These are phyloP conservation scores for Termitomyces sp. DNA, from an alignment of 768 basidiomycete genomes.

Conservation along the genomic window DNA sequence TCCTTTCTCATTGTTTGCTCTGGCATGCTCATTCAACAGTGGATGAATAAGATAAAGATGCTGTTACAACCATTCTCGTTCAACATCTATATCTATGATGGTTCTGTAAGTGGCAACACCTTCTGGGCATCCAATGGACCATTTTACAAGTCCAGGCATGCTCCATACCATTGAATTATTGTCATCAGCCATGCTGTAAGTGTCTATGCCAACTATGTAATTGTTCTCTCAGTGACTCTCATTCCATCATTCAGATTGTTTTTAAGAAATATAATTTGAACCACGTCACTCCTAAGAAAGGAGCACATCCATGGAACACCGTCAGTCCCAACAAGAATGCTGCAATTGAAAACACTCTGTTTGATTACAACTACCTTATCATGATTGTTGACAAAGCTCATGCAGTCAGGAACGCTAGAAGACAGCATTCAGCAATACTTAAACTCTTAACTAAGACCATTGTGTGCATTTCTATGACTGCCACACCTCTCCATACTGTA, in stretches of 20 bases:
- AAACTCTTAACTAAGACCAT: conserved; percentile 1
- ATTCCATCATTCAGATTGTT: too few relatives aligned
- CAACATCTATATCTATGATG: conserved; percentile 24
- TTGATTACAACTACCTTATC: too few relatives aligned
- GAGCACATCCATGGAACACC: too few relatives aligned
- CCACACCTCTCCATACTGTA: conserved; percentile 21
- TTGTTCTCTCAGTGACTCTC: not conserved
- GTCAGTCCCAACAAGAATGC: too few relatives aligned
- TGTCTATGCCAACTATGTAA: not conserved
- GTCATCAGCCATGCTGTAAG: conserved; percentile 23
- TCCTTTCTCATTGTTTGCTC: conserved; percentile 22
- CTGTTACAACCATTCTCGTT: conserved; percentile 13
- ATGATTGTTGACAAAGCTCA: too few relatives aligned
- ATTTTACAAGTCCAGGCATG: conserved; percentile 12
- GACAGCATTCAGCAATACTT: conserved; percentile 11
- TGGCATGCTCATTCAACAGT: conserved; percentile 16
- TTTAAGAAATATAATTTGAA: too few relatives aligned
- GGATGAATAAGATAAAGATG: conserved; percentile 14
- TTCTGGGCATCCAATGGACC: conserved; percentile 20
- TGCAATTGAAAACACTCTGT: too few relatives aligned
- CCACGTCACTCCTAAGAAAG: too few relatives aligned
- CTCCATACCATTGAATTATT: conserved; percentile 12
- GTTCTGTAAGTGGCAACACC: not conserved
- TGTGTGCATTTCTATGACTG: conserved; percentile 15
- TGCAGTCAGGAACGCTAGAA: conserved; percentile 12